Conservation (phyloP, 345 rosid genomes). For the Lepidium aucheri region DNA sequence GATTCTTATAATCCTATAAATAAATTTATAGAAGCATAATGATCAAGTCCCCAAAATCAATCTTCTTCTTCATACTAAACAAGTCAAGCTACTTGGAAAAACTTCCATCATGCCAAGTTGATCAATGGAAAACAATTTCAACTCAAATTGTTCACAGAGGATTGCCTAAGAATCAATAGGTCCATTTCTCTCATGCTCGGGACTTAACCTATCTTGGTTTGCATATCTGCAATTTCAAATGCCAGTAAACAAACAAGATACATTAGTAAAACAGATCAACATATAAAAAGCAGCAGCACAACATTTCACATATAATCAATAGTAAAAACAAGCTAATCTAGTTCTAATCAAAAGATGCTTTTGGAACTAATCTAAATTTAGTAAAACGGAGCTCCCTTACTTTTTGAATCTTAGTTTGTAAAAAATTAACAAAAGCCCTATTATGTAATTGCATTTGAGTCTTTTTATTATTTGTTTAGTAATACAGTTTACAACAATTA, state of each 20-base stretch:
- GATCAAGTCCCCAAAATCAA: neutral
- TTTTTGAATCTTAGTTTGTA: too few species aligned
- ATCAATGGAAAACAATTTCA: neutral
- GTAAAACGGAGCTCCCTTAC: too few species aligned
- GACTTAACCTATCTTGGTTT: constrained; percentile 56
- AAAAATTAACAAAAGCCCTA: too few species aligned
- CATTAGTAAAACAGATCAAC: too few species aligned
- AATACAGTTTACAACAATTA: too few species aligned
- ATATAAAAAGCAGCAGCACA: neutral
- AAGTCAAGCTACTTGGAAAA: neutral
- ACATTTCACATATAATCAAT: neutral
- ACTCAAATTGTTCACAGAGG: neutral
- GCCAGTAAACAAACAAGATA: neutral
- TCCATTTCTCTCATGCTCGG: constrained; percentile 53
- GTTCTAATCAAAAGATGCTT: neutral
- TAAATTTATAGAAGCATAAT: neutral
- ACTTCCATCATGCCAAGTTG: neutral
- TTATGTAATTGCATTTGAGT: too few species aligned
- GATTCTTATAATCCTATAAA: neutral
- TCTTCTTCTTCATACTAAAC: neutral
- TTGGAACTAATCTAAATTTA: too few species aligned
- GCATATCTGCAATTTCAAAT: constrained; percentile 45
- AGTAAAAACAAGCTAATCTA: neutral
- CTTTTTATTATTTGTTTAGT: too few species aligned
- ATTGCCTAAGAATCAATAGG: neutral